Base-by-base conservation (phyloP, 306 rosid species). In the Coriaria nepalensis region DNA sequence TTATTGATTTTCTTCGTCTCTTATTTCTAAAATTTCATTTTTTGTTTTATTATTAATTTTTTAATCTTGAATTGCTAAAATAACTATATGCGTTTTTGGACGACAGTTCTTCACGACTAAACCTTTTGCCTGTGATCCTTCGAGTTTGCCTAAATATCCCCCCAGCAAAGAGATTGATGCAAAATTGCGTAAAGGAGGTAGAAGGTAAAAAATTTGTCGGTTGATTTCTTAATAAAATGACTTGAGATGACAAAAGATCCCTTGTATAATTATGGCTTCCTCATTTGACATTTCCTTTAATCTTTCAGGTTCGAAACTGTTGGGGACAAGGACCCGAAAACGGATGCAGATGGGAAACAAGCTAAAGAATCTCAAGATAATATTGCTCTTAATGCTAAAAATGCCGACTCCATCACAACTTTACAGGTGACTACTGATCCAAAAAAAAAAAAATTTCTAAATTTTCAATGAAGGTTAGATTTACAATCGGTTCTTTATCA, bases 81-180 rank as follows among this genome's bases (percentile, higher is more conserved):
- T 10, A 15, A 10, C 6, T 6, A 53, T 20, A 15, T 51, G 4
- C n/a, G 5, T 39, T 39, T 13, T 41, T 43, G 29, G 29, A 20
- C 29, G 3, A 13, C 77, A 90, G 97, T 90, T 74, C 74, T 90
- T 90, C 59, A 63, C 80, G n/a, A 55, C 62, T 54, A 68, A 73
- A 53, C 95, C 97, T 47, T 69, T 66, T 58, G 76, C 97, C 37
- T 88, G 97, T 42, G 82, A 84, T 63, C 86, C 95, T 51, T 81
- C 95, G 63, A 77, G 71, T 60, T 72, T 88, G 60, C 97, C 95
- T 37, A 84, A 74, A 66, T 88, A 81, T 72, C 93, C 90, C 53
- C 94, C 95, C 32, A 76, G 90, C 76, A 88, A 88, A 76, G 97
- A 88, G 76, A 88, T 88, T 32, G 90, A 88, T 70, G 74, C 74